These are phyloP conservation scores for Paramecium sexaurelia DNA, from an alignment of 73 alveolate species.

Conservation along the genomic window DNA sequence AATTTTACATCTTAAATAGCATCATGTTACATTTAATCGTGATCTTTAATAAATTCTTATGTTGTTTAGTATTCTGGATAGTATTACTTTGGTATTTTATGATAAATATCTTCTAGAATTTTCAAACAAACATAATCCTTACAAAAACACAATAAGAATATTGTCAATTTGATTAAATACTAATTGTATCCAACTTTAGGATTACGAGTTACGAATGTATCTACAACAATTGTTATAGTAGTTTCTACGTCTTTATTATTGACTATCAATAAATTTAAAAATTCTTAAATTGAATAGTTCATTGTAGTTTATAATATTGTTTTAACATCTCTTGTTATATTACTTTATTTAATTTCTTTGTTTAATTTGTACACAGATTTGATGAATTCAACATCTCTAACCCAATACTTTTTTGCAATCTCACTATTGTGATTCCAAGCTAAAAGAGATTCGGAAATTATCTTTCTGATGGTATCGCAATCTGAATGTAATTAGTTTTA, in stretches of 20 bases:
- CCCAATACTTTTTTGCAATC: slow-evolving; percentile 23
- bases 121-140: slow-evolving; percentile 12
- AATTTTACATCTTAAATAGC: slow-evolving; percentile 35
- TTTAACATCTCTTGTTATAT: slow-evolving; percentile 24
- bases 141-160: slow-evolving; percentile 10
- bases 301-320: neutral
- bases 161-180: neutral
- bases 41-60: neutral
- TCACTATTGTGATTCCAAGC: slow-evolving; percentile 48
- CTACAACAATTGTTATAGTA: neutral
- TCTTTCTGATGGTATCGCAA: neutral
- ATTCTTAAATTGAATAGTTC: slow-evolving; percentile 16
- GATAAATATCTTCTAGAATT: slow-evolving; percentile 4
- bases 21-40: slow-evolving; percentile 8
- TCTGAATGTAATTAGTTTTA: neutral
- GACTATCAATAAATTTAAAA: neutral
- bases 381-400: slow-evolving; percentile 7
- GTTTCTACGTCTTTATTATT: neutral
- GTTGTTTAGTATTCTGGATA: neutral
- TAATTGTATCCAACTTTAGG: slow-evolving; percentile 38
- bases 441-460: neutral
- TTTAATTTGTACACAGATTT: neutral
- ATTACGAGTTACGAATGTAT: neutral
- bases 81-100: slow-evolving; percentile 19
- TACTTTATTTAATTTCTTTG: neutral